Base-by-base conservation (phyloP, 2,329 filamentous ascomycete species). In the Xylaria polymorpha region DNA sequence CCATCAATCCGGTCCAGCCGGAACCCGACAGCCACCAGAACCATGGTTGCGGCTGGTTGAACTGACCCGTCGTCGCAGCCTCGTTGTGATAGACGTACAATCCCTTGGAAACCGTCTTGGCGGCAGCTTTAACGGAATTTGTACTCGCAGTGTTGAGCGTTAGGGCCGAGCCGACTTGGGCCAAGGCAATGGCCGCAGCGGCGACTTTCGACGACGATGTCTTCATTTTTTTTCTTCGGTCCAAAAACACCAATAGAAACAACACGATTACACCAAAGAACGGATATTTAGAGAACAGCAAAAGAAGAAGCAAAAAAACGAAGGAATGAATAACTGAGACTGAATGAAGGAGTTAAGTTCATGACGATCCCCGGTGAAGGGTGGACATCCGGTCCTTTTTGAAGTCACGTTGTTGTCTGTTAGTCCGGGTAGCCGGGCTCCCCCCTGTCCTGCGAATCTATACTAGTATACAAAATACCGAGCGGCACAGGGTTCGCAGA, bases 1-100 rank as follows among this genome's bases (percentile, higher is more conserved):
- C 81, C 66, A 84, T 75, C 63, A 81, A 48, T n/a, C 69, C 72
- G 66, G 65, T 74, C 72, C 72, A 74, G 14, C 73, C 78, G 12
- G 75, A 77, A 20, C 78, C 78, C 1, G 78, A 79, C 1, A 78
- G 68, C 78, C 78, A 80, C 78, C 78, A 80, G 64, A 73, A 79
- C 78, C 78, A 80, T 0, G 75, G 71, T 48, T 80, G 43, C 3
- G 77, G 76, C 64, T 80, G 78, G 68, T 72, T 75, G 66, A 80
- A 80, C 61, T 78, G 74, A 4, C 78, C 78, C 25, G 77, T 72
- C 8, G 77, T 78, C 8, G 78, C 73, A 39, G 48, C 66, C 46
- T 74, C 63, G 57, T 79, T 76, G 71, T 79, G 74, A 60, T 76
- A 79, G 37, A 67, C 58, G 59, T 76, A 79, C 10, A 80, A 63